These are phyloP conservation scores for Mycogone perniciosa DNA, from an alignment of 2,329 filamentous ascomycete species.

Conservation along the genomic window DNA sequence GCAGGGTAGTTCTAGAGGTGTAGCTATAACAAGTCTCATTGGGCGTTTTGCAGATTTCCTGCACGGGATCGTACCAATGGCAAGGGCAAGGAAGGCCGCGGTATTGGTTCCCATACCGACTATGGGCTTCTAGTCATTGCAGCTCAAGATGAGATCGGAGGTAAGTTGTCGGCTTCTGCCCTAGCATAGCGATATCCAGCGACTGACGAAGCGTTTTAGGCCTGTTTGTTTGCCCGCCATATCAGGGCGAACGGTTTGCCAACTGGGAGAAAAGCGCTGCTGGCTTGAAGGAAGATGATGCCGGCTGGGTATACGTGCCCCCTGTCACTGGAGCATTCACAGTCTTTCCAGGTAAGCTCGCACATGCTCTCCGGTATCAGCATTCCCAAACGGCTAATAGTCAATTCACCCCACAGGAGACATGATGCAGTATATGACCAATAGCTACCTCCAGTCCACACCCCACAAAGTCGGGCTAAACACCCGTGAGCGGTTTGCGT, in stretches of 20 bases:
- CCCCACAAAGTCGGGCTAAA: conserved; percentile 47
- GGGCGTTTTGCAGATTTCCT: conserved; percentile 24
- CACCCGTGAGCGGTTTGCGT: conserved; percentile 39
- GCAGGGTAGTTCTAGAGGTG: not conserved
- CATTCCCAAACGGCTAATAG: not conserved
- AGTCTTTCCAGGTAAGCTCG: conserved; percentile 39
- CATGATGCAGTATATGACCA: conserved; percentile 47
- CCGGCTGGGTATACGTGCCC: conserved; percentile 43
- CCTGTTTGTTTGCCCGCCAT: conserved; percentile 40
- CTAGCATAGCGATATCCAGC: not conserved
- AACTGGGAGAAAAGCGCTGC: conserved; percentile 42
- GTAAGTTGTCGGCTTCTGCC: conserved; percentile 18
- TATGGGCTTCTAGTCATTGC: conserved; percentile 47
- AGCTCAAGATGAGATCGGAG: conserved; percentile 44
- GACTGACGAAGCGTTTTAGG: conserved; percentile 18
- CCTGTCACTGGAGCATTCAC: conserved; percentile 39
- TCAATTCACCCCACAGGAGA: conserved; percentile 29
- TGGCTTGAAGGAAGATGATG: conserved; percentile 37
- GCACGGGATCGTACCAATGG: conserved; percentile 34
- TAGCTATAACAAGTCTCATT: not conserved
- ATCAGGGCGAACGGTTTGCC: conserved; percentile 32
- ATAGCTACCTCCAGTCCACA: conserved; percentile 38
- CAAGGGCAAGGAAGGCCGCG: conserved; percentile 42
- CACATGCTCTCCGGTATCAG: not conserved
- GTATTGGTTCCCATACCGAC: conserved; percentile 47